A percentile compares a stretch with the other conserved stretches of the same genome.
These are phyloP conservation scores for Thalia dealbata DNA, from an alignment of 176 grass and related monocot species.

Conservation along the genomic window DNA sequence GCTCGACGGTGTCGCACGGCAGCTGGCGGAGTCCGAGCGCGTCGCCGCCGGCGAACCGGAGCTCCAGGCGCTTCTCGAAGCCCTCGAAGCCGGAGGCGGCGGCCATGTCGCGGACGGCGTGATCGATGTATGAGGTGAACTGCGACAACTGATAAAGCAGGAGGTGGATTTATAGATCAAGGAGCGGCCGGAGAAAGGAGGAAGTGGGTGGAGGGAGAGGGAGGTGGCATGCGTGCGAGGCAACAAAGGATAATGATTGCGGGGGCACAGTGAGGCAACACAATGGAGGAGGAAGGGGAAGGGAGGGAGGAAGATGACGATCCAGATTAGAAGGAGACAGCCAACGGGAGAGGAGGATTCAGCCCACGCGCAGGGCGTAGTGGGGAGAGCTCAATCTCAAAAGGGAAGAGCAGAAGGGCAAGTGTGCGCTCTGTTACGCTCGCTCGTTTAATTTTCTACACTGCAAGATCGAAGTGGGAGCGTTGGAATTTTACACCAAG, in stretches of 20 bases:
- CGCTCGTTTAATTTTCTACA: too few relatives aligned
- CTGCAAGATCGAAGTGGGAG: too few relatives aligned
- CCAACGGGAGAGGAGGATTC: neutral
- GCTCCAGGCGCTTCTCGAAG: constrained; percentile 43
- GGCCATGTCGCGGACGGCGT: neutral
- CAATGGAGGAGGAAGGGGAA: too few relatives aligned
- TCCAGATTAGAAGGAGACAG: too few relatives aligned
- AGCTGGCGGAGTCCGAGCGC: constrained; percentile 25
- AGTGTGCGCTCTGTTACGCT: neutral
- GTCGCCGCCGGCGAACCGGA: constrained; percentile 16
- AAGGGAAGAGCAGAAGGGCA: neutral
- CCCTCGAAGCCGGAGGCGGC: constrained; percentile 31
- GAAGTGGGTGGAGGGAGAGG: neutral
- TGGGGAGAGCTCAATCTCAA: constrained; percentile 6
- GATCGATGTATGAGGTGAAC: neutral
- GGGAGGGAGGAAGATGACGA: too few relatives aligned
- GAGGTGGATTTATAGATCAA: neutral
- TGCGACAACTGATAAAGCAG: too few relatives aligned
- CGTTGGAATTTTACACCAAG: too few relatives aligned
- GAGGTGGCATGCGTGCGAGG: constrained; percentile 23
- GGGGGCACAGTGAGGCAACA: constrained; percentile 17
- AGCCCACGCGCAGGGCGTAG: neutral
- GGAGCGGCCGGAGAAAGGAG: neutral
- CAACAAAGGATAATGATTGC: constrained; percentile 27
- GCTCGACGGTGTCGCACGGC: neutral